phyloP scores from a whole-genome alignment of 805 yeast genomes.

The Yarrowia porcina region DNA sequence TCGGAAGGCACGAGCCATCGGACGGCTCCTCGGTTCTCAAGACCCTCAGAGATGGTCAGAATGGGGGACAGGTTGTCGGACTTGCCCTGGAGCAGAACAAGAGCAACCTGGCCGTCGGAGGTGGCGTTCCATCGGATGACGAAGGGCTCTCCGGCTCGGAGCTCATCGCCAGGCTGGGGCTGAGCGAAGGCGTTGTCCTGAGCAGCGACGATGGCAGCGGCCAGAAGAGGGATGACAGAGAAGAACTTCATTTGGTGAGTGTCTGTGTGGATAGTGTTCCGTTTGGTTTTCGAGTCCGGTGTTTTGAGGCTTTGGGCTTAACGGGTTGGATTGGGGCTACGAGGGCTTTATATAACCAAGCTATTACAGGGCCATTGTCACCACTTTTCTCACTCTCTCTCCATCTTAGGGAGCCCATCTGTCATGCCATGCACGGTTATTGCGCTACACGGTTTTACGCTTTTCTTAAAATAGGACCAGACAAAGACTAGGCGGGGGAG shows the following conservation, averaged over 20 bases:
- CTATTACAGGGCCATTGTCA: background rate
- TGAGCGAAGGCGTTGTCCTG: conserved; percentile 36
- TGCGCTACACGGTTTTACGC: background rate
- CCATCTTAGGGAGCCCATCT: background rate
- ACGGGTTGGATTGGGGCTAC: background rate
- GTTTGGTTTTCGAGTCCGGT: background rate
- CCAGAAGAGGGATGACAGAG: background rate
- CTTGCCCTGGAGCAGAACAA: conserved; percentile 38
- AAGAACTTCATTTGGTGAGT: conserved; percentile 10
- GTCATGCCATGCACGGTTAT: conserved; percentile 13
- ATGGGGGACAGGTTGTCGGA: conserved; percentile 37
- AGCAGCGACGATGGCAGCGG: conserved; percentile 28
- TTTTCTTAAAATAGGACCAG: conserved; percentile 16
- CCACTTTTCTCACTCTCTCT: background rate
- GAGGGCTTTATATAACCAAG: background rate
- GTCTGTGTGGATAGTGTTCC: background rate
- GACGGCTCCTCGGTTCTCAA: conserved; percentile 41
- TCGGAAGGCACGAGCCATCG: conserved; percentile 40
- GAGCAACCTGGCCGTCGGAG: conserved; percentile 36
- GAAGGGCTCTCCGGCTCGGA: conserved; percentile 36
- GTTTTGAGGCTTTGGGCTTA: background rate
- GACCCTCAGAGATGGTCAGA: conserved; percentile 37
- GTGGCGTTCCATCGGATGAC: conserved; percentile 38
- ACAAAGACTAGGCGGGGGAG: conserved; percentile 7
- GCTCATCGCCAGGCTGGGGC: conserved; percentile 35